phyloP scores from a whole-genome alignment of 495 filamentous ascomycete species.

The Darksidea phi region DNA sequence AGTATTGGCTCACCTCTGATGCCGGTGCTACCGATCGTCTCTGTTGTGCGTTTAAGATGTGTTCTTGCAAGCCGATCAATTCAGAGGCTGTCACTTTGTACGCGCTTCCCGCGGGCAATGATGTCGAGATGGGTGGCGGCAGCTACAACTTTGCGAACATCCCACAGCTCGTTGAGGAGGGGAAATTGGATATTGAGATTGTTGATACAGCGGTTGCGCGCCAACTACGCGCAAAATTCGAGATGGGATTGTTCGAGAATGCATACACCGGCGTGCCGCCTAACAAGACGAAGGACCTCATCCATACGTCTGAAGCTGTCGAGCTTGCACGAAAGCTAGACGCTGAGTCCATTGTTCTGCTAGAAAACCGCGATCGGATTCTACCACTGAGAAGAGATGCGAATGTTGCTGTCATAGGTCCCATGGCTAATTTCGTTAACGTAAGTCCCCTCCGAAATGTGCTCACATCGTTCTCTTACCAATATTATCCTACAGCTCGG shows the following conservation, averaged over 20 bases:
- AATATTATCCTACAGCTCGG: conserved; percentile 51
- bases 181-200: conserved; percentile 53
- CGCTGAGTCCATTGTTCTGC: conserved; percentile 69
- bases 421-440: conserved; percentile 71
- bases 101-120: conserved; percentile 63
- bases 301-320: conserved; percentile 65
- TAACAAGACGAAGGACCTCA: conserved; percentile 52
- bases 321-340: conserved; percentile 65
- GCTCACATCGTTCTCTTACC: conserved; percentile 6
- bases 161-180: conserved; percentile 58
- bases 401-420: conserved; percentile 68
- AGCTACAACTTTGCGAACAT: conserved; percentile 67
- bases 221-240: conserved; percentile 63
- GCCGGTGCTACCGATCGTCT: conserved; percentile 67
- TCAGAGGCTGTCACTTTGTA: conserved; percentile 56
- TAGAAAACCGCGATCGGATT: conserved; percentile 69
- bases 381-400: conserved; percentile 64
- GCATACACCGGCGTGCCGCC: conserved; percentile 58
- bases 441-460: conserved; percentile 43
- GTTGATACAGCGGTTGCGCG: conserved; percentile 66
- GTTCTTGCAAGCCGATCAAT: conserved; percentile 57
- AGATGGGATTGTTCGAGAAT: conserved; percentile 65
- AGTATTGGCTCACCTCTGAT: conserved; percentile 57
- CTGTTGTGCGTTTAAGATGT: conserved; percentile 63
- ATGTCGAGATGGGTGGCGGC: conserved; percentile 69